Evolutionary conservation across 2,329 filamentous ascomycete species (phyloP), one percentile per base, ranked within the genome.

Genomic region (Capronia epimyces): DNA sequence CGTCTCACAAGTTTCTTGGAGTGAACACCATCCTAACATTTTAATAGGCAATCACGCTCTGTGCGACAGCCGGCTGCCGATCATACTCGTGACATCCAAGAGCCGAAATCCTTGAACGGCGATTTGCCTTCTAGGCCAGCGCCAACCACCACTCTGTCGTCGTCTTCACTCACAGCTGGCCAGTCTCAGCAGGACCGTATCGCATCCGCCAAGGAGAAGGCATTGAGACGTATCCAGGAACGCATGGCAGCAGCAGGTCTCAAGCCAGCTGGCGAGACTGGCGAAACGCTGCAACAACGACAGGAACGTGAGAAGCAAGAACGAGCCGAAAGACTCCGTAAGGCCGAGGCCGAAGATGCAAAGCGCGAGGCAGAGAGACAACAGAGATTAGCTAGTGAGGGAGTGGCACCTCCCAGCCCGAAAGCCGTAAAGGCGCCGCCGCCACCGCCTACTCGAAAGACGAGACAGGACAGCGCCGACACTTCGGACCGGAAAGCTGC

Each of bases 181-280:
- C 88, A 87, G 69, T 95, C 90, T 0, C 86, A 90, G 0, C 90
- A 97, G 68, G 91, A 98, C 64, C 82, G 93, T 49, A 89, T 94
- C 29, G 89, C 91, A 3, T 95, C 94, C 64, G 96, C 97, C 65
- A 95, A 94, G 67, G 90, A 96, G 67, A 91, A 96, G 67, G 94
- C 93, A 7, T 90, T 97, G 67, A 88, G 91, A 66, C 87, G 91
- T 53, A 97, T 98, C 86, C 91, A 93, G 29, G 93, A 97, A 69
- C 84, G 93, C 53, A 80, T 98, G 63, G 93, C 93, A 53, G 91
- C 91, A 41, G 80, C 97, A 55, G 93, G 93, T 29, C 86, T 98
- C 65, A 95, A 89, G 67, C 83, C 89, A 24, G 85, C 87, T 4
- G 76, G 77, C 15, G 94, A 94, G 65, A 72, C 84, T 32, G 84